Evolutionary conservation across 2,329 filamentous ascomycete species (phyloP).

Genomic region (Reticulascus tulasneorum): DNA sequence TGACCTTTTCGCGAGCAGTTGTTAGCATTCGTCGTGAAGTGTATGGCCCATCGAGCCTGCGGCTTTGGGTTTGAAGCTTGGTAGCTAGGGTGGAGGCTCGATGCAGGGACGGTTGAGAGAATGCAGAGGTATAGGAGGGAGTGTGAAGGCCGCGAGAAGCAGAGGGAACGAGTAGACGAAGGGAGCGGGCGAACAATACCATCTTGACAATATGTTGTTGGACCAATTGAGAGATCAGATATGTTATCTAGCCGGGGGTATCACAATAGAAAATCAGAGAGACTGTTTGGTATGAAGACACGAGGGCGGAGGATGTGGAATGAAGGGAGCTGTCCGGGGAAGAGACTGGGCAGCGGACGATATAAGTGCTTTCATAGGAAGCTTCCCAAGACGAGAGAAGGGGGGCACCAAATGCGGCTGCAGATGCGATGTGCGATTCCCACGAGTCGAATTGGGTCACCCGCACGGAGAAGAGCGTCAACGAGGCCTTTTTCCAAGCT

Average conservation of each 20-base stretch:
- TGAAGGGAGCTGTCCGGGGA: too few species aligned
- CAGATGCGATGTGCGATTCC: too few species aligned
- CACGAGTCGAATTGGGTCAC: too few species aligned
- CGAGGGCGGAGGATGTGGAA: too few species aligned
- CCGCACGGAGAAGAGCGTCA: too few species aligned
- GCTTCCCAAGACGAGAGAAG: too few species aligned
- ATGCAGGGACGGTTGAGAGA: slow-evolving; percentile 15
- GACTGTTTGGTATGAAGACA: neutral
- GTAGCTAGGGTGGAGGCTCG: slow-evolving; percentile 13
- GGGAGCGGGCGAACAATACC: slow-evolving; percentile 27
- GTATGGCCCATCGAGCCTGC: slow-evolving; percentile 27
- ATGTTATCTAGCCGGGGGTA: neutral
- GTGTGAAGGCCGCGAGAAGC: slow-evolving; percentile 21
- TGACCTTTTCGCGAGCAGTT: slow-evolving; percentile 62
- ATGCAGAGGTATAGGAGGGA: slow-evolving; percentile 18
- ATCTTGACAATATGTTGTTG: slow-evolving; percentile 17
- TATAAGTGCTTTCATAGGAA: too few species aligned
- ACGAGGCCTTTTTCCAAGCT: too few species aligned
- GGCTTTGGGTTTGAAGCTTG: slow-evolving; percentile 33
- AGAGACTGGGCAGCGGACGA: too few species aligned
- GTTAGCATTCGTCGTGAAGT: slow-evolving; percentile 59
- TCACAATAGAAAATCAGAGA: neutral
- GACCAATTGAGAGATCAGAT: neutral
- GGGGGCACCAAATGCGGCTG: neutral
- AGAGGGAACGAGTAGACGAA: slow-evolving; percentile 19